Conservation (phyloP, 495 filamentous ascomycete genomes). For the Letharia lupina region DNA sequence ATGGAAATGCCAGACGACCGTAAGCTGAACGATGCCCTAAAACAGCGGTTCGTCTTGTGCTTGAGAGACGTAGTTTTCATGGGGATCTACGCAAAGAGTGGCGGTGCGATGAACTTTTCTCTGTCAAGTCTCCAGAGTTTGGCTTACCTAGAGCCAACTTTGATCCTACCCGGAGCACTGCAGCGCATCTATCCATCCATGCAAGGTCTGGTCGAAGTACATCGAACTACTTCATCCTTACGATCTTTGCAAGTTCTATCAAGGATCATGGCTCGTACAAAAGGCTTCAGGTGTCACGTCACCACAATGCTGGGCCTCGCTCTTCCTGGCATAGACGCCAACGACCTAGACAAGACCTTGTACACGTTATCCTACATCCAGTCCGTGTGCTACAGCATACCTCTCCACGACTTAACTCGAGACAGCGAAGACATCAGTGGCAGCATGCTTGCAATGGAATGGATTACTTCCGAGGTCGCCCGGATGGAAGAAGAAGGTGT, state of each 20-base stretch:
- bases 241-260: slow-evolving; percentile 83
- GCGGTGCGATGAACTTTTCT: slow-evolving; percentile 81
- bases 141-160: slow-evolving; percentile 80
- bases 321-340: slow-evolving; percentile 92
- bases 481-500: slow-evolving; percentile 84
- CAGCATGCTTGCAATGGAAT: slow-evolving; percentile 76
- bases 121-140: slow-evolving; percentile 82
- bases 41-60: slow-evolving; percentile 82
- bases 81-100: slow-evolving; percentile 95
- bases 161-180: slow-evolving; percentile 88
- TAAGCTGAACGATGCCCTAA: slow-evolving; percentile 67
- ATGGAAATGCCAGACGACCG: slow-evolving; percentile 74
- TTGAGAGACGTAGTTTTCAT: slow-evolving; percentile 92
- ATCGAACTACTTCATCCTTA: slow-evolving; percentile 89
- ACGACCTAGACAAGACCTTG: slow-evolving; percentile 93
- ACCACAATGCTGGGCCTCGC: slow-evolving; percentile 87
- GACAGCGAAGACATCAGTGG: slow-evolving; percentile 58
- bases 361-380: slow-evolving; percentile 93
- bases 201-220: slow-evolving; percentile 93
- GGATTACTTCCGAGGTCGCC: slow-evolving; percentile 89
- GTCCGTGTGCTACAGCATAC: slow-evolving; percentile 87
- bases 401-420: slow-evolving; percentile 73
- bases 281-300: slow-evolving; percentile 89
- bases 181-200: slow-evolving; percentile 96
- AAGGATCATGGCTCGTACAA: slow-evolving; percentile 79